These are phyloP conservation scores for Aureobasidium lini DNA, from an alignment of 2,329 filamentous ascomycete genomes.

Conservation along the genomic window DNA sequence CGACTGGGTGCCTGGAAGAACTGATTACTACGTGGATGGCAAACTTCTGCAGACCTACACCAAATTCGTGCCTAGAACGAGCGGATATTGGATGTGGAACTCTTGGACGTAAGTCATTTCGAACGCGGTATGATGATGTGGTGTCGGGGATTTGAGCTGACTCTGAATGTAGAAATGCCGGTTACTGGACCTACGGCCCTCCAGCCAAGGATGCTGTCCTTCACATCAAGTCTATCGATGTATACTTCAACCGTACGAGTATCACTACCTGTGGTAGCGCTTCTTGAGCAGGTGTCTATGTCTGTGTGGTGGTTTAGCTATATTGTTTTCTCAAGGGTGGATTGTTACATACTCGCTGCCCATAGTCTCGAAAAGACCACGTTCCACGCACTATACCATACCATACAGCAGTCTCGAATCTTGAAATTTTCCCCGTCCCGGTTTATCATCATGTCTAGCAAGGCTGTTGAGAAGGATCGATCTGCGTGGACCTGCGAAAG, in stretches of 20 bases:
- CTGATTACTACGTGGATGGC: constrained; percentile 64
- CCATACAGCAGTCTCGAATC: too few species aligned
- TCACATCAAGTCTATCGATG: constrained; percentile 62
- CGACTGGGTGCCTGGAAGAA: constrained; percentile 57
- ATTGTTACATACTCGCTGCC: too few species aligned
- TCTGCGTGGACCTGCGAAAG: too few species aligned
- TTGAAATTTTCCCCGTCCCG: too few species aligned
- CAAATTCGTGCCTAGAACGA: constrained; percentile 40
- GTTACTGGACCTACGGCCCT: constrained; percentile 66
- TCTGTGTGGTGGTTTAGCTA: too few species aligned
- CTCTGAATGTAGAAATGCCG: constrained; percentile 50
- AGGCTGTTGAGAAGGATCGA: too few species aligned
- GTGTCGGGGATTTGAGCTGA: not conserved
- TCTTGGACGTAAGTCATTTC: constrained; percentile 36
- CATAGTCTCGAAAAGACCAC: too few species aligned
- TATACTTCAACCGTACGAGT: constrained; percentile 59
- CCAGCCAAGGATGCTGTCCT: constrained; percentile 56
- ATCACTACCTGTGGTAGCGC: constrained; percentile 1
- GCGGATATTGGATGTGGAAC: constrained; percentile 58
- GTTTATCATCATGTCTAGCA: too few species aligned
- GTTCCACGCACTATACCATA: too few species aligned
- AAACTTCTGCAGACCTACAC: constrained; percentile 48
- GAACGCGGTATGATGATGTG: not conserved
- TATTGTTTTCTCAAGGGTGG: too few species aligned
- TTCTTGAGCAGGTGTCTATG: too few species aligned